Evolutionary conservation across 305 asterid genomes (phyloP), one percentile per base, ranked within the genome.

Genomic region (Fraxinus velutina): DNA sequence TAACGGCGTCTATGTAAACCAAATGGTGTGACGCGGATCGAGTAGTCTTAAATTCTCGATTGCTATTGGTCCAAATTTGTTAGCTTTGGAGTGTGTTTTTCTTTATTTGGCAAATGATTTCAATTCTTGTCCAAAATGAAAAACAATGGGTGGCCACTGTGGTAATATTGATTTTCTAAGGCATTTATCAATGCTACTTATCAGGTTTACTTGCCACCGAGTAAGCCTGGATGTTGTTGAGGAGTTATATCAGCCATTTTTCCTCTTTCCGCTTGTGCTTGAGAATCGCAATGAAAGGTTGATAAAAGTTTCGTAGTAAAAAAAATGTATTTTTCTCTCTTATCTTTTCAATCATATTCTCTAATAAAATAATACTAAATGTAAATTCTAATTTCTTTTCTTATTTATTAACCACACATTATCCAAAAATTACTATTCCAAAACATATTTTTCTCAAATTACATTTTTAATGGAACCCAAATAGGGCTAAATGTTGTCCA

Each of bases 1-100:
- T 76, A 47, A 90, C 92, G 97, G 92, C 74, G 55, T 0, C 0
- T 90, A 91, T 92, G 75, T n/a, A 32, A 85, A 34, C 76, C 73
- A 82, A 27, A n/a, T 50, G 62, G 78, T 24, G 19, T 19, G 81
- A 82, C 85, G 47, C 83, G 93, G 93, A 91, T 91, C 81, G 78
- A 33, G 76, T 70, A 29, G 60, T 33, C 50, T 22, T 36, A 86
- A 77, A 6, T 1, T 1, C 82, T 60, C n/a, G 22, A 80, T 83
- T 75, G 24, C 82, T 36, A 87, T 88, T 90, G 92, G 94, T 81
- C 86, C 47, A 27, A 64, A 60, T 9, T 36, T 32, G 73, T 76
- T 42, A 9, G 27, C 66, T 55, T 55, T 17, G 27, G 27, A 17
- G 66, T 17, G 66, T 55, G 66, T 55, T 55, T 55, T 55, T 55